These are phyloP conservation scores for Allium cepa DNA, from an alignment of 106 monocot genomes.

Conservation along the genomic window DNA sequence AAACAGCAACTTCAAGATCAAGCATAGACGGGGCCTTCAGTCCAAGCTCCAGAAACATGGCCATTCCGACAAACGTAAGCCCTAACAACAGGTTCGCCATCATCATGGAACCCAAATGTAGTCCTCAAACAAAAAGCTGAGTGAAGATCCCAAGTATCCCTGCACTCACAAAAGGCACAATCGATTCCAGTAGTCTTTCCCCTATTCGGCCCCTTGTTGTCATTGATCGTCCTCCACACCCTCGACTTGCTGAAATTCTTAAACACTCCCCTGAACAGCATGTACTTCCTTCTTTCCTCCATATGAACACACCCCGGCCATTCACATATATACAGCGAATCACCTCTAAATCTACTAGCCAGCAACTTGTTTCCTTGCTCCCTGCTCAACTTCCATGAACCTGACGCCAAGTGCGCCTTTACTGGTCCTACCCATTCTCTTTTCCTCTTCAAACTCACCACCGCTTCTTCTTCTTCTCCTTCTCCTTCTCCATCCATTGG, in stretches of 20 bases:
- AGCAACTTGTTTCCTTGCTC: constrained; percentile 86
- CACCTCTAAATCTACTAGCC: constrained; percentile 60
- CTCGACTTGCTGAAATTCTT: constrained; percentile 69
- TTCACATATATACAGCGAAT: constrained; percentile 75
- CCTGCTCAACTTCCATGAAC: constrained; percentile 55
- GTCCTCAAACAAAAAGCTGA: constrained; percentile 86
- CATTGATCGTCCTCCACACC: constrained; percentile 79
- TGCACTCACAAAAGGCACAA: constrained; percentile 74
- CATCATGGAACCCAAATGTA: constrained; percentile 84
- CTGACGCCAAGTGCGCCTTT: constrained; percentile 41
- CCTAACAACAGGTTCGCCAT: constrained; percentile 86
- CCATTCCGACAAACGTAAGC: constrained; percentile 93
- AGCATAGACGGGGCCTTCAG: constrained; percentile 61
- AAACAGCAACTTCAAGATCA: constrained; percentile 10
- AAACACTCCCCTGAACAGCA: constrained; percentile 85
- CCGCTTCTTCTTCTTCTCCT: neutral
- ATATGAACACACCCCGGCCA: constrained; percentile 84
- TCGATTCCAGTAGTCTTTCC: constrained; percentile 34
- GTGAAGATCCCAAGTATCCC: constrained; percentile 81
- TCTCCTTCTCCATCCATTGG: neutral
- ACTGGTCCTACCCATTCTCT: constrained; percentile 20
- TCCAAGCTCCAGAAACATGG: constrained; percentile 95
- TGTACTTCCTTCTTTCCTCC: constrained; percentile 82
- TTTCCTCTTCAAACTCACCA: constrained; percentile 18
- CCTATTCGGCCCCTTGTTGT: constrained; percentile 10